Base-by-base conservation (phyloP, 2,329 filamentous ascomycete genomes). In the Talaromyces atroroseus region DNA sequence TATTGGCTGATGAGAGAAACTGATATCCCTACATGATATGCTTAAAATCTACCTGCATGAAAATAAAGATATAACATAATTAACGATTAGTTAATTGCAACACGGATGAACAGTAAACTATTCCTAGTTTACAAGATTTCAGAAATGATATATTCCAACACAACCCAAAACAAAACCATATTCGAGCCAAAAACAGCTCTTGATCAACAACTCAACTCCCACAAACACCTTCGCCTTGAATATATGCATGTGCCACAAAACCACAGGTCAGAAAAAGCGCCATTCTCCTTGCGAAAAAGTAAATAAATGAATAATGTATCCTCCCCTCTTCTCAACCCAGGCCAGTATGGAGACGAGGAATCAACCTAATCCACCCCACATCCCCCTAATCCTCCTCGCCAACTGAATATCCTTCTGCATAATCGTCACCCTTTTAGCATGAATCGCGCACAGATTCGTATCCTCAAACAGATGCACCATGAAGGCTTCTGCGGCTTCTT, bases 381-480 rank as follows among this genome's bases (percentile, higher is more conserved):
- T 82, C 12, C 89, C 89, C 52, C 89, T 80, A 74, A 92, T 91
- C 63, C 89, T 78, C 66, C 89, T 79, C 20, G 92, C 92, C 59
- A 97, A 82, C 76, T 96, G 92, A 66, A 99, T 96, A 74, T 97
- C 94, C 77, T 96, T 96, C 74, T 94, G 91, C 89, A 95, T 92
- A 66, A 96, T 95, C 40, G 92, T 97, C 53, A 97, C 91, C 71
- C 92, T 82, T 78, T 96, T 96, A 60, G 92, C 94, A 75, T 97
- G 92, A 65, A 97, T 92, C 61, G 92, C 94, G 76, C 92, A 96
- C 44, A 97, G 82, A 76, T 97, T 96, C 62, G 90, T 90, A 74
- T 95, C 90, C 72, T 96, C 92, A 69, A 97, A 96, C n/a, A 97
- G 79, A 69, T 95, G 92, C 58, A 97, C 89, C 64, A 97, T 81